Evolutionary conservation across 73 alveolate species (phyloP).

Genomic region (Paramecium primaurelia): DNA sequence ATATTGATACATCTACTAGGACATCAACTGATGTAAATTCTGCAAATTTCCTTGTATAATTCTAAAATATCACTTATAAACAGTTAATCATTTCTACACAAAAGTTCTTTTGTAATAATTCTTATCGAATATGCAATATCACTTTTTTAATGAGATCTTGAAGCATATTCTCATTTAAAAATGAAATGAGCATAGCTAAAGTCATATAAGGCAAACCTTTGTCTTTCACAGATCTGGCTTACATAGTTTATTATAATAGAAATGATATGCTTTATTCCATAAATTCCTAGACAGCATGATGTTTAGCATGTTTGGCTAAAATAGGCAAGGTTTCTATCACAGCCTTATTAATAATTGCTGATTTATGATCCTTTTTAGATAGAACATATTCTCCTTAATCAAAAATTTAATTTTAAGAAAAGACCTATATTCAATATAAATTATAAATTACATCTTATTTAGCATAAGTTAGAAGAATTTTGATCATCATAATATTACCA

Average conservation of each 20-base stretch:
- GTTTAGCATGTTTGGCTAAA: slow-evolving; percentile 40
- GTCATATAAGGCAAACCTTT: background rate
- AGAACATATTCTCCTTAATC: slow-evolving; percentile 31
- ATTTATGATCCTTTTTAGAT: slow-evolving; percentile 46
- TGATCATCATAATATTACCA: slow-evolving; percentile 51
- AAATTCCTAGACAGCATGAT: background rate
- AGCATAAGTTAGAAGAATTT: slow-evolving; percentile 43
- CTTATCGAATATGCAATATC: background rate
- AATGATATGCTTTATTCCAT: slow-evolving; percentile 21
- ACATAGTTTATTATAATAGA: background rate
- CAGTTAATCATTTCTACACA: slow-evolving; percentile 42
- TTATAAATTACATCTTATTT: slow-evolving; percentile 31
- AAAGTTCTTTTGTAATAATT: background rate
- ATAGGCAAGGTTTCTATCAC: slow-evolving; percentile 55
- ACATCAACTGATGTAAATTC: slow-evolving; percentile 30
- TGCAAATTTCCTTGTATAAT: background rate
- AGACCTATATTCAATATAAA: background rate
- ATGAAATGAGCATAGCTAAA: background rate
- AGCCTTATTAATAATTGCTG: slow-evolving; percentile 13
- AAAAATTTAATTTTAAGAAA: background rate
- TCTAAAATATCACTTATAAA: background rate
- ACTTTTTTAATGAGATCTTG: background rate
- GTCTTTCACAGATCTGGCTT: background rate
- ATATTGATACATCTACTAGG: background rate
- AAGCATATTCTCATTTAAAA: background rate